phyloP scores from a whole-genome alignment of 1,284 basidiomycete genomes.

The Gastroboletus turbinatus region DNA sequence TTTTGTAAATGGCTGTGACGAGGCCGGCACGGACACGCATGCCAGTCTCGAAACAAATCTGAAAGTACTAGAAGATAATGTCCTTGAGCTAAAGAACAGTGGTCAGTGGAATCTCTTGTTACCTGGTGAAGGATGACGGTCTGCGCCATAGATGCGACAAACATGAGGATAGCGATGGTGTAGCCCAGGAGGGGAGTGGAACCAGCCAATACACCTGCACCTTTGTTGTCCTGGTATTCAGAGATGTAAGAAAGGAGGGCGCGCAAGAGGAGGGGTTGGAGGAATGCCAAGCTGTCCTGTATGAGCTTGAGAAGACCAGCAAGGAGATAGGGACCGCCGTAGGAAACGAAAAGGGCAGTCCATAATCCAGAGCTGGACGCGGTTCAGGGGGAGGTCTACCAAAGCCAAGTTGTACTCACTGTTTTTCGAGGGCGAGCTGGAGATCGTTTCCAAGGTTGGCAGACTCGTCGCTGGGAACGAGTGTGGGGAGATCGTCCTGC shows the following conservation, averaged over 20 bases:
- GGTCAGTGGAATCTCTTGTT: slow-evolving; percentile 8
- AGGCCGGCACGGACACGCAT: slow-evolving; percentile 92
- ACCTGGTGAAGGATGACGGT: slow-evolving; percentile 88
- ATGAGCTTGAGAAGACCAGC: slow-evolving; percentile 71
- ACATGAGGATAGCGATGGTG: slow-evolving; percentile 78
- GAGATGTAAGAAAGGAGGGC: slow-evolving; percentile 83
- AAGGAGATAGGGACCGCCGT: slow-evolving; percentile 74
- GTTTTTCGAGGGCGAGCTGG: slow-evolving; percentile 57
- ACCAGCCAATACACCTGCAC: slow-evolving; percentile 12
- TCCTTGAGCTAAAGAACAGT: background rate
- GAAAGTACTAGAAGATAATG: slow-evolving; percentile 63
- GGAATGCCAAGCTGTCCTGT: slow-evolving; percentile 82
- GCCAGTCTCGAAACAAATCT: slow-evolving; percentile 79
- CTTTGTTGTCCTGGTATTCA: slow-evolving; percentile 56
- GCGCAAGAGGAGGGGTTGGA: slow-evolving; percentile 88
- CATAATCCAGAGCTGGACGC: slow-evolving; percentile 50
- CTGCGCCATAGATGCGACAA: slow-evolving; percentile 72
- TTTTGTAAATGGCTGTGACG: slow-evolving; percentile 83
- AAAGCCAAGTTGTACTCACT: slow-evolving; percentile 39
- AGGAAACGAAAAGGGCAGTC: slow-evolving; percentile 72
- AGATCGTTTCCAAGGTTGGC: slow-evolving; percentile 68
- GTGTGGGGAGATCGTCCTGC: slow-evolving; percentile 73
- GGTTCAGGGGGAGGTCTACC: slow-evolving; percentile 3
- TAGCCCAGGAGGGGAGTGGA: slow-evolving; percentile 63
- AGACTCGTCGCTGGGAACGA: slow-evolving; percentile 72